Evolutionary conservation across 208 protist genomes (phyloP).

Genomic region (Crithidia bombi): DNA sequence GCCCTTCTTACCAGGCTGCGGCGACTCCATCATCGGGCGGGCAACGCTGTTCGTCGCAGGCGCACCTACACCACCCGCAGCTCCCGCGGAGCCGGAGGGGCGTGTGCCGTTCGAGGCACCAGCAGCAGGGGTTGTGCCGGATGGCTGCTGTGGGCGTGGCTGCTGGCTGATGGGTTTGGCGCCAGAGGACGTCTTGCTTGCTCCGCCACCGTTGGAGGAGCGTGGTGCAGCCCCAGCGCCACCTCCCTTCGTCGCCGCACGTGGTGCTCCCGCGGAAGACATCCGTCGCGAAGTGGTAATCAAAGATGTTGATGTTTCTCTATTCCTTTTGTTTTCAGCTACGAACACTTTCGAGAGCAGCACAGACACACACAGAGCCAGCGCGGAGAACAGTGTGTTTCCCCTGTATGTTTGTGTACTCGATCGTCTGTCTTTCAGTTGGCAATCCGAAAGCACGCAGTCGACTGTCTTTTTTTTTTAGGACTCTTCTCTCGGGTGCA

Average conservation of each 20-base stretch:
- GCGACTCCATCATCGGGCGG: not conserved
- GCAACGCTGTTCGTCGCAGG: not conserved
- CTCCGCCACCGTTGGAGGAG: slow-evolving; percentile 3
- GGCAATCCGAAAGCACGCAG: no score
- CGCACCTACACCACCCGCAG: not conserved
- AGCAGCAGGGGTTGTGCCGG: not conserved
- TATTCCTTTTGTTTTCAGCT: no score
- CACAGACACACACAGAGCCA: no score
- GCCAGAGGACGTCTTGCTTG: not conserved
- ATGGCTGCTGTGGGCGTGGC: not conserved
- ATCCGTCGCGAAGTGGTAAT: not conserved
- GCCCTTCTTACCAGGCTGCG: not conserved
- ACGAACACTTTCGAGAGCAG: no score
- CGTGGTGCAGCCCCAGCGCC: not conserved
- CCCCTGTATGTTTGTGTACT: no score
- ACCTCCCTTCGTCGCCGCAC: not conserved
- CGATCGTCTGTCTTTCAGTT: not conserved
- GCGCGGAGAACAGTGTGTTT: no score
- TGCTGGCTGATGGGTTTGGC: slow-evolving; percentile 13
- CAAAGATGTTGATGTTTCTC: no score
- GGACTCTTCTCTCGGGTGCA: no score
- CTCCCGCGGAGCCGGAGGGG: not conserved
- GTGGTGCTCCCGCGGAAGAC: slow-evolving; percentile 8
- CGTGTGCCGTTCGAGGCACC: not conserved
- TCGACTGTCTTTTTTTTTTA: no score